Evolutionary conservation across 495 filamentous ascomycete genomes (phyloP), one percentile per base, ranked within the genome.

Genomic region (Thozetella sp.): DNA sequence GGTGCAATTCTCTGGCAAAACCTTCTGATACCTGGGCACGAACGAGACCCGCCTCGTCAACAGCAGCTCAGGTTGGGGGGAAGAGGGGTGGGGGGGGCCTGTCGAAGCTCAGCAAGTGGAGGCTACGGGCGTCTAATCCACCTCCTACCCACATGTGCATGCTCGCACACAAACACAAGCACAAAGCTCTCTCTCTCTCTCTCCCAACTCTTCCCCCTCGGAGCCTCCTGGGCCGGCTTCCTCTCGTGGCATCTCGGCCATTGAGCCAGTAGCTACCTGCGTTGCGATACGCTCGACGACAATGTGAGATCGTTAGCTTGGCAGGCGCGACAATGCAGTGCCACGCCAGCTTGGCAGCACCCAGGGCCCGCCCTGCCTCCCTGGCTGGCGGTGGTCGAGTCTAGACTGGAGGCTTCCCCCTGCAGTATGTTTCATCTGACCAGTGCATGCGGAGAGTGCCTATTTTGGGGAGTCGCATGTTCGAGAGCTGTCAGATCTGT

Each of bases 361-460:
- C 34, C 34, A 40, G 34, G 34, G 34, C 34, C 10, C 34, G 10
- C 34, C n/a, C n/a, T n/a, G 34, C 34, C 22, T 25, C 51, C 51
- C 22, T 25, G 51, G 13, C 51, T 20, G 43, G 10, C 20, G 43
- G 4, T 48, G 43, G 11, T 19, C 43, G 43, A 20, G 43, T 48
- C 43, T 48, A 20, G 43, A 48, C n/a, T 53, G 51, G 22, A 53
- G 53, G 27, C 26, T 27, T 3, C n/a, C 53, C 27, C 23, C 9
- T 54, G 53, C 53, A 34, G 22, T 19, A 17, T 55, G 53, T 43
- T 55, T 55, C 53, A 55, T 55, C 53, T 27, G 22, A 55, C 22
- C 19, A n/a, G 20, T 19, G 27, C 26, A 37, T 12, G 20, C 53
- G 53, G 13, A 12, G 53, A 15, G 53, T 37, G 52, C 25, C 27